phyloP scores from a whole-genome alignment of 306 rosid genomes.

The Medicago ruthenica region DNA sequence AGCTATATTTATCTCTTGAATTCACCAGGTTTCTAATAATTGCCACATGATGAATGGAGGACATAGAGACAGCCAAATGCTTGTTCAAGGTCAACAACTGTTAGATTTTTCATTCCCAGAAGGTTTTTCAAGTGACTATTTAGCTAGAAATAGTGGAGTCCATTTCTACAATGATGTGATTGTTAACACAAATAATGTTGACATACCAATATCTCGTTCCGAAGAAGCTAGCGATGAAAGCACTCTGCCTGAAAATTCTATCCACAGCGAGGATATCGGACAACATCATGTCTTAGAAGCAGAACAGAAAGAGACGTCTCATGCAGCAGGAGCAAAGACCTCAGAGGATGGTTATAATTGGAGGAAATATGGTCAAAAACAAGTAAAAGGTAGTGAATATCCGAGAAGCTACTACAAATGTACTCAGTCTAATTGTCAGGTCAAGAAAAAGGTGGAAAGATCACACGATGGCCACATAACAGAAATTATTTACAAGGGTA shows the following conservation, averaged over 20 bases:
- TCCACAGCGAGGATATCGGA: constrained; percentile 46
- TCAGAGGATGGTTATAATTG: constrained; percentile 91
- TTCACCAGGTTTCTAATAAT: constrained; percentile 43
- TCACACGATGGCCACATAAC: constrained; percentile 92
- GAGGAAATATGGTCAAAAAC: constrained; percentile 97
- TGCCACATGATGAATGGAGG: constrained; percentile 47
- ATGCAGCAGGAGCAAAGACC: constrained; percentile 57
- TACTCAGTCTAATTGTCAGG: constrained; percentile 74
- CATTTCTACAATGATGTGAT: constrained; percentile 48
- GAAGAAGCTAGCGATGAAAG: constrained; percentile 51
- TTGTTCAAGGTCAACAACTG: constrained; percentile 39
- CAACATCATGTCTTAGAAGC: constrained; percentile 48
- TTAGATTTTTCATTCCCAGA: constrained; percentile 59
- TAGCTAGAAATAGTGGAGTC: constrained; percentile 42
- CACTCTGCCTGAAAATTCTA: constrained; percentile 43
- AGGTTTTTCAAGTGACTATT: constrained; percentile 54
- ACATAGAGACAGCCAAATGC: too few species aligned
- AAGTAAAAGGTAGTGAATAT: constrained; percentile 92
- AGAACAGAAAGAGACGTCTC: constrained; percentile 54
- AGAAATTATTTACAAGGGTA: constrained; percentile 83
- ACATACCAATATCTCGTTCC: constrained; percentile 49
- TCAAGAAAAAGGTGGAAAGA: constrained; percentile 94
- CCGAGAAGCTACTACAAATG: constrained; percentile 95
- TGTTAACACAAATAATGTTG: constrained; percentile 43
- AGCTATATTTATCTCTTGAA: too few species aligned